These are phyloP conservation scores for Quercus ilex DNA, from an alignment of 306 rosid genomes.

Conservation along the genomic window DNA sequence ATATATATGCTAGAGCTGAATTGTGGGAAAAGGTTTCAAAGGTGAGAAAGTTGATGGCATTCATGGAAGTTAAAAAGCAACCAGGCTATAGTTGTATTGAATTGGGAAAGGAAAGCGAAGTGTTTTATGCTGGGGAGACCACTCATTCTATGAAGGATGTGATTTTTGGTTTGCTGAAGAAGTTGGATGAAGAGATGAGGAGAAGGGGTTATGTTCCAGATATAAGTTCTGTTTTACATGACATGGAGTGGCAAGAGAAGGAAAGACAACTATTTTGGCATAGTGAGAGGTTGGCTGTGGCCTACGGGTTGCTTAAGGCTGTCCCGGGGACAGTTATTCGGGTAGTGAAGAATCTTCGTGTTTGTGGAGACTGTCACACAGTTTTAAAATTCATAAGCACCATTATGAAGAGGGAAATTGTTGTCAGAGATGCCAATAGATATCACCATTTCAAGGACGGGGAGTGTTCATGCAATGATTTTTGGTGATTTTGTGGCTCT, in stretches of 20 bases:
- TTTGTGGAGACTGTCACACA: slow-evolving; percentile 84
- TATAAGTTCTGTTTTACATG: slow-evolving; percentile 72
- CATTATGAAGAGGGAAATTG: slow-evolving; percentile 62
- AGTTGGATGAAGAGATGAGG: slow-evolving; percentile 68
- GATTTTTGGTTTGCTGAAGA: slow-evolving; percentile 50
- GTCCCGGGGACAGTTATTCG: slow-evolving; percentile 63
- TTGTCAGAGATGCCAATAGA: slow-evolving; percentile 76
- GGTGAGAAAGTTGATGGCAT: slow-evolving; percentile 61
- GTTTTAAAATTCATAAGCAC: slow-evolving; percentile 72
- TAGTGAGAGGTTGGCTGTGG: slow-evolving; percentile 81
- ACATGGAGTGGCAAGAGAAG: slow-evolving; percentile 81
- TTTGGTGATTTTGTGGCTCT: slow-evolving; percentile 52
- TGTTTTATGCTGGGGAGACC: slow-evolving; percentile 87
- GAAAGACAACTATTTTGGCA: slow-evolving; percentile 86
- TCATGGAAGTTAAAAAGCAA: slow-evolving; percentile 63
- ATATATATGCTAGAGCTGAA: slow-evolving; percentile 61
- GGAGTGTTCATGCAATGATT: slow-evolving; percentile 76
- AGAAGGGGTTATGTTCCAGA: slow-evolving; percentile 84
- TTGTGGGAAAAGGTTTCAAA: slow-evolving; percentile 75
- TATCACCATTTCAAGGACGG: slow-evolving; percentile 80
- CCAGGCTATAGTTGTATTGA: slow-evolving; percentile 83
- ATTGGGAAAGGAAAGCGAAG: slow-evolving; percentile 66
- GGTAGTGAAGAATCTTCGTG: slow-evolving; percentile 79
- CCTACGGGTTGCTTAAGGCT: slow-evolving; percentile 73
- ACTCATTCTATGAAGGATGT: slow-evolving; percentile 69